phyloP scores from a whole-genome alignment of 495 filamentous ascomycete species.

The Xylaria grammica region DNA sequence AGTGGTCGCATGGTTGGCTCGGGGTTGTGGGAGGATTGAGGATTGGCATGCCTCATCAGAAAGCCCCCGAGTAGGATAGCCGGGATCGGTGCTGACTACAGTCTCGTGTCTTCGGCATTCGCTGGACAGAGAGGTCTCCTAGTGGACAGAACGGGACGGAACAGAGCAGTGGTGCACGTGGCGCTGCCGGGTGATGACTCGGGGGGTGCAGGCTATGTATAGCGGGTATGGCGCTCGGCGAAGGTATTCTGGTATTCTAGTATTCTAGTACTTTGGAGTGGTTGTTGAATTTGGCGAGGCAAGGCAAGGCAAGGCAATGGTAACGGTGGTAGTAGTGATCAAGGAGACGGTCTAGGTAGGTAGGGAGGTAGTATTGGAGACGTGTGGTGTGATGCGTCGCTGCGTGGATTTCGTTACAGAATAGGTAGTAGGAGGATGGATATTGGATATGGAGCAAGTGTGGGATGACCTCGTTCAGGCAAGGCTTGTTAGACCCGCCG shows the following conservation, averaged over 20 bases:
- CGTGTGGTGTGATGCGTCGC: slow-evolving; percentile 21
- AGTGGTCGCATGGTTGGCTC: slow-evolving; percentile 23
- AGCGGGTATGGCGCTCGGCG: slow-evolving; percentile 15
- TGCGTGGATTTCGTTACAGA: slow-evolving; percentile 24
- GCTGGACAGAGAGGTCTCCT: slow-evolving; percentile 20
- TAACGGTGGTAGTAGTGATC: neutral
- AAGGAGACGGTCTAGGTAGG: slow-evolving; percentile 9
- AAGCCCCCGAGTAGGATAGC: slow-evolving; percentile 20
- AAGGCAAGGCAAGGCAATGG: neutral
- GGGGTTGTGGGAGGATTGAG: slow-evolving; percentile 16
- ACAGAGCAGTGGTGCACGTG: slow-evolving; percentile 18
- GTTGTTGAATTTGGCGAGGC: slow-evolving; percentile 5
- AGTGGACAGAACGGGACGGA: slow-evolving; percentile 11
- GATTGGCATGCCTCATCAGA: slow-evolving; percentile 30
- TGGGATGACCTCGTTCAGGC: slow-evolving; percentile 26
- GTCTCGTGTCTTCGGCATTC: slow-evolving; percentile 28
- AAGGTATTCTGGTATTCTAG: slow-evolving; percentile 4
- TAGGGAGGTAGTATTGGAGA: slow-evolving; percentile 4
- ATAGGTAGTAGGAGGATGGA: slow-evolving; percentile 5
- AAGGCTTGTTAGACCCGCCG: slow-evolving; percentile 26
- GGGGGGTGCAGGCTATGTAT: slow-evolving; percentile 1
- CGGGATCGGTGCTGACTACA: slow-evolving; percentile 21
- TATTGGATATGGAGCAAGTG: slow-evolving; percentile 22
- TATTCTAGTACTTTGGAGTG: neutral
- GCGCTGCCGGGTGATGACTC: slow-evolving; percentile 15